These are phyloP conservation scores for Cyclotella distinguenda DNA, from an alignment of 108 stramenopile species.

Conservation along the genomic window DNA sequence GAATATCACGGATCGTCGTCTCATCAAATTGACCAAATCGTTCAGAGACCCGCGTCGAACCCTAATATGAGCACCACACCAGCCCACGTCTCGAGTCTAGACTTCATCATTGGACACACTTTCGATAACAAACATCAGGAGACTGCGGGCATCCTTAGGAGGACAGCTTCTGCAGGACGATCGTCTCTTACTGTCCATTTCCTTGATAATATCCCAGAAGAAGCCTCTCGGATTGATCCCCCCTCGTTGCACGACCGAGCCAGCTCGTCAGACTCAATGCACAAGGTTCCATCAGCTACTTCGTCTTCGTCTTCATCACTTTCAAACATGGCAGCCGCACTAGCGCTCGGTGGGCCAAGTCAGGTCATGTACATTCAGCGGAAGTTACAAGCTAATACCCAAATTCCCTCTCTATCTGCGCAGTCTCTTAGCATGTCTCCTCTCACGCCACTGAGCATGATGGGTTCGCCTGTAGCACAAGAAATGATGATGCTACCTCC, in stretches of 20 bases:
- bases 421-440: conserved; percentile 48
- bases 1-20: background rate
- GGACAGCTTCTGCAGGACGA: conserved; percentile 1
- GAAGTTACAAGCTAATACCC: conserved; percentile 30
- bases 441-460: conserved; percentile 69
- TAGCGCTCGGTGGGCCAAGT: conserved; percentile 55
- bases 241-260: conserved; percentile 21
- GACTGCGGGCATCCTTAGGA: background rate
- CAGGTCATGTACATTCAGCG: conserved; percentile 43
- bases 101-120: background rate
- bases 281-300: conserved; percentile 30
- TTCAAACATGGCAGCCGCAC: conserved; percentile 48
- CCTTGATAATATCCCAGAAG: conserved; percentile 9
- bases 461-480: conserved; percentile 50
- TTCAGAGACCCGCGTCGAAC: background rate
- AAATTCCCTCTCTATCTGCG: conserved; percentile 1
- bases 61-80: too few species aligned
- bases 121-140: conserved; percentile 4
- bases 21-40: background rate
- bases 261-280: conserved; percentile 33
- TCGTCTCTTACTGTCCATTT: conserved; percentile 11
- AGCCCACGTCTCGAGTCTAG: background rate
- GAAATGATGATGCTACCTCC: conserved; percentile 82
- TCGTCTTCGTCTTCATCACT: conserved; percentile 51
- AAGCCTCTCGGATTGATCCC: conserved; percentile 6